Conservation (phyloP, 2,329 filamentous ascomycete species). For the Podosphaera xanthii region DNA sequence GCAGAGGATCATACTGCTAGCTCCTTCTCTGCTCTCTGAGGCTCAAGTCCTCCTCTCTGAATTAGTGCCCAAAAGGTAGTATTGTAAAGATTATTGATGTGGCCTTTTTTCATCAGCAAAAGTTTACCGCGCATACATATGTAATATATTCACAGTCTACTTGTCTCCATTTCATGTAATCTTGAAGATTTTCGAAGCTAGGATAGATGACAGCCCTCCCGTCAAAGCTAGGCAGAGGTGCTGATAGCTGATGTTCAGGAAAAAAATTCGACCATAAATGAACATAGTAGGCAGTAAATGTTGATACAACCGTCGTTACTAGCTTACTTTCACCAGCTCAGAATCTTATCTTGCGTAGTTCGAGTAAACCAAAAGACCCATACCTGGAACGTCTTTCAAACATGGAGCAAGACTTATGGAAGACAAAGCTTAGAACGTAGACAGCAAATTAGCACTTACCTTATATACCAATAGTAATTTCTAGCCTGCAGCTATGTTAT, state of each 20-base stretch:
- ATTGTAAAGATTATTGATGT: slow-evolving; percentile 98
- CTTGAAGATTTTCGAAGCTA: slow-evolving; percentile 54
- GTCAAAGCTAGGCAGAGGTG: slow-evolving; percentile 75
- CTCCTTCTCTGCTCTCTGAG: slow-evolving; percentile 57
- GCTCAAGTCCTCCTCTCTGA: slow-evolving; percentile 49
- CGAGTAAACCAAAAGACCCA: slow-evolving; percentile 7
- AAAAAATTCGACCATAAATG: slow-evolving; percentile 61
- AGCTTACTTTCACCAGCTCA: slow-evolving; percentile 43
- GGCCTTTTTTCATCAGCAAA: slow-evolving; percentile 29
- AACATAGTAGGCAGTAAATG: slow-evolving; percentile 81
- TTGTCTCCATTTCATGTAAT: slow-evolving; percentile 95
- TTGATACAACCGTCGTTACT: slow-evolving; percentile 73
- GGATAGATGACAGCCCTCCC: slow-evolving; percentile 82
- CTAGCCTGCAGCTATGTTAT: neutral
- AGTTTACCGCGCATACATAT: slow-evolving; percentile 1
- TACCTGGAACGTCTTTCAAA: slow-evolving; percentile 72
- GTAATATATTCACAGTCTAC: slow-evolving; percentile 53
- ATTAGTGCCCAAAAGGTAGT: slow-evolving; percentile 89
- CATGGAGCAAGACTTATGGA: slow-evolving; percentile 58
- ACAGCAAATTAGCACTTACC: neutral
- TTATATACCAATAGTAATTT: neutral
- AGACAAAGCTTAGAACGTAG: slow-evolving; percentile 47
- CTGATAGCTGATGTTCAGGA: slow-evolving; percentile 41
- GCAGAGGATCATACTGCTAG: slow-evolving; percentile 35
- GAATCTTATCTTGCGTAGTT: neutral